A percentile compares a stretch with the other conserved stretches of the same genome.
phyloP scores from a whole-genome alignment of 2,329 filamentous ascomycete genomes.

The Talaromyces sp. region DNA sequence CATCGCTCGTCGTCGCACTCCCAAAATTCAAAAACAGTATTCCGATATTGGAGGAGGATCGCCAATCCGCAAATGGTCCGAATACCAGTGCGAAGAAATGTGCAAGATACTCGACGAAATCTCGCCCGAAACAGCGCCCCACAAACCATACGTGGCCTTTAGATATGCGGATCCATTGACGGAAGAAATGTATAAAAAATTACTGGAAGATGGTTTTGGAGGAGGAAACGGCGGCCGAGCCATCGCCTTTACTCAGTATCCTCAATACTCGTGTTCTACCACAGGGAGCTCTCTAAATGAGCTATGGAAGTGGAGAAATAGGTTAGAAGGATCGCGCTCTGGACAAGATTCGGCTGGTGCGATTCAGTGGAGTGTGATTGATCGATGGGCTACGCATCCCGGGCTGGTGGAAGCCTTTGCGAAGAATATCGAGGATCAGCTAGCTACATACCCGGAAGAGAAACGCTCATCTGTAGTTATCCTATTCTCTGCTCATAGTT shows the following conservation, averaged over 20 bases:
- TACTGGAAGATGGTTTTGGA: constrained; percentile 87
- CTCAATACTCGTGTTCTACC: constrained; percentile 96
- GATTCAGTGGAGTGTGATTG: constrained; percentile 96
- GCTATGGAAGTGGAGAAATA: constrained; percentile 92
- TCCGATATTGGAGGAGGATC: constrained; percentile 94
- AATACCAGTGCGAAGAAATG: constrained; percentile 91
- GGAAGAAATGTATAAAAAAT: constrained; percentile 81
- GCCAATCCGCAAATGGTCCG: constrained; percentile 96
- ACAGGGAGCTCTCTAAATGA: constrained; percentile 96
- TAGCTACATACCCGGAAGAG: constrained; percentile 79
- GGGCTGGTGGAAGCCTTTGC: constrained; percentile 91
- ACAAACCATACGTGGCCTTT: constrained; percentile 97
- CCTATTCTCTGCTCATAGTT: constrained; percentile 89
- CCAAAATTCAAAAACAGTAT: constrained; percentile 96
- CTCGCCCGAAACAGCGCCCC: constrained; percentile 88
- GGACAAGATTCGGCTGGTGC: constrained; percentile 58
- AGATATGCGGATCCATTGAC: constrained; percentile 91
- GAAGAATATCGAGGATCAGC: constrained; percentile 80
- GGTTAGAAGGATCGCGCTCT: constrained; percentile 70
- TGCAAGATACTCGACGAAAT: constrained; percentile 93
- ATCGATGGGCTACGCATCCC: constrained; percentile 90
- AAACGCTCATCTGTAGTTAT: constrained; percentile 76
- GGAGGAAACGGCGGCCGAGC: constrained; percentile 85
- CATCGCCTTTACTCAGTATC: constrained; percentile 96
- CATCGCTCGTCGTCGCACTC: constrained; percentile 80